Percentiles rank a stretch among this genome's conserved stretches.
These are phyloP conservation scores for Cafeteria roenbergensis DNA, from an alignment of 108 stramenopile genomes.

Conservation along the genomic window DNA sequence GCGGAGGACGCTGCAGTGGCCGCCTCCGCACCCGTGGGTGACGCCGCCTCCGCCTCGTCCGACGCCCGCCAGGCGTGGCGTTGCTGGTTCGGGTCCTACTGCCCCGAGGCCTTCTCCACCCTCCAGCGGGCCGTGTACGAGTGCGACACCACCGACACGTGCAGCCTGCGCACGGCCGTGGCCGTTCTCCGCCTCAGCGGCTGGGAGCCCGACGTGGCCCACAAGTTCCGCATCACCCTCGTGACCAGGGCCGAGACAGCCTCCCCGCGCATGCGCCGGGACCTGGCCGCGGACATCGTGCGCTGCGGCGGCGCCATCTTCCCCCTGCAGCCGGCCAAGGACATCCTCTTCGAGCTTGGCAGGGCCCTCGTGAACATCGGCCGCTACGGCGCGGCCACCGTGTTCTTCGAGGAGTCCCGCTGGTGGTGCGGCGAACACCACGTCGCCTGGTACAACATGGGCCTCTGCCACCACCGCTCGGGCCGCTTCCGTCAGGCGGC, in stretches of 20 bases:
- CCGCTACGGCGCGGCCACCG: constrained; percentile 40
- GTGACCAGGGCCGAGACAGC: constrained; percentile 27
- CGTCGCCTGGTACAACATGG: constrained; percentile 59
- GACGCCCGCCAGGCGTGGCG: too few relatives aligned
- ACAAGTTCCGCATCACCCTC: constrained; percentile 31
- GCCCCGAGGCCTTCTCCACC: constrained; percentile 30
- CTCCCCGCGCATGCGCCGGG: constrained; percentile 36
- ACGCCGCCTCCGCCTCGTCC: too few relatives aligned
- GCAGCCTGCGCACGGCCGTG: constrained; percentile 18
- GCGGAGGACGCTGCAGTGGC: too few relatives aligned
- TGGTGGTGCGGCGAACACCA: constrained; percentile 50
- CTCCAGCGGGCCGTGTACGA: constrained; percentile 27
- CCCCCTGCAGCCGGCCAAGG: constrained; percentile 53
- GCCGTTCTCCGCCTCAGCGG: constrained; percentile 25
- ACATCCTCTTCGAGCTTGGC: constrained; percentile 44
- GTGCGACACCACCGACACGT: constrained; percentile 7
- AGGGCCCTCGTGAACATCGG: constrained; percentile 52
- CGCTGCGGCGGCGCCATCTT: constrained; percentile 51
- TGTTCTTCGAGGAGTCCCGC: constrained; percentile 37
- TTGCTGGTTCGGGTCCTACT: constrained; percentile 18
- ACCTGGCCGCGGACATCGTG: constrained; percentile 45
- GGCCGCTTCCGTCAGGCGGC: constrained; percentile 29
- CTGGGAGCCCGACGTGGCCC: constrained; percentile 29
- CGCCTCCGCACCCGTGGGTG: too few relatives aligned
- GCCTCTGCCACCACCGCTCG: constrained; percentile 51